Percentiles rank a stretch among this genome's conserved stretches.
These are phyloP conservation scores for Flaveria ramosissima DNA, from an alignment of 129 eudicot genomes.

Conservation along the genomic window DNA sequence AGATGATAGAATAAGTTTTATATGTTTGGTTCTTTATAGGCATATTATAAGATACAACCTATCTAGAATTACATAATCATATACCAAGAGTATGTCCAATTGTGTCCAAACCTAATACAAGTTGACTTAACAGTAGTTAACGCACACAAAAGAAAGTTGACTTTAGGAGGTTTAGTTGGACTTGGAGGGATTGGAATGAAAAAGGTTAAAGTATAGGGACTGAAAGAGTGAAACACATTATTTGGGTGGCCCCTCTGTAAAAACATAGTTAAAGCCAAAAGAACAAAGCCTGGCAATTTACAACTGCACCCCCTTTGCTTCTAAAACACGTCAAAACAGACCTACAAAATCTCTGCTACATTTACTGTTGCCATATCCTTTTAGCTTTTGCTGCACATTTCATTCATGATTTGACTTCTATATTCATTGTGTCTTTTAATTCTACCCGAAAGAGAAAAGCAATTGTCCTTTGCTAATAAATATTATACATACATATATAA, in stretches of 20 bases:
- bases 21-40: too few species aligned
- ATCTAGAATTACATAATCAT: too few species aligned
- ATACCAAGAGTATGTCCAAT: too few species aligned
- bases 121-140: too few species aligned
- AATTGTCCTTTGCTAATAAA: slow-evolving; percentile 25
- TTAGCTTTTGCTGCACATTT: slow-evolving; percentile 39
- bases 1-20: too few species aligned
- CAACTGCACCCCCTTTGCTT: slow-evolving; percentile 54
- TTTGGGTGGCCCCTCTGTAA: slow-evolving; percentile 30
- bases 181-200: background rate
- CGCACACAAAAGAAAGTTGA: too few species aligned
- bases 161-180: background rate
- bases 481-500: too few species aligned
- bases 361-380: slow-evolving; percentile 42
- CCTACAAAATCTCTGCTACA: slow-evolving; percentile 47
- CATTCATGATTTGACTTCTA: slow-evolving; percentile 40
- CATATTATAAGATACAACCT: too few species aligned
- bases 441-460: slow-evolving; percentile 23
- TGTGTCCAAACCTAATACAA: too few species aligned
- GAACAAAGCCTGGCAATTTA: slow-evolving; percentile 46
- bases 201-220: slow-evolving; percentile 6
- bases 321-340: slow-evolving; percentile 48
- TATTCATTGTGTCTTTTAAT: slow-evolving; percentile 44
- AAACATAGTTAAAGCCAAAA: slow-evolving; percentile 35
- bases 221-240: background rate